Conservation (phyloP, 2,329 filamentous ascomycete genomes). For the Aspergillus niger region DNA sequence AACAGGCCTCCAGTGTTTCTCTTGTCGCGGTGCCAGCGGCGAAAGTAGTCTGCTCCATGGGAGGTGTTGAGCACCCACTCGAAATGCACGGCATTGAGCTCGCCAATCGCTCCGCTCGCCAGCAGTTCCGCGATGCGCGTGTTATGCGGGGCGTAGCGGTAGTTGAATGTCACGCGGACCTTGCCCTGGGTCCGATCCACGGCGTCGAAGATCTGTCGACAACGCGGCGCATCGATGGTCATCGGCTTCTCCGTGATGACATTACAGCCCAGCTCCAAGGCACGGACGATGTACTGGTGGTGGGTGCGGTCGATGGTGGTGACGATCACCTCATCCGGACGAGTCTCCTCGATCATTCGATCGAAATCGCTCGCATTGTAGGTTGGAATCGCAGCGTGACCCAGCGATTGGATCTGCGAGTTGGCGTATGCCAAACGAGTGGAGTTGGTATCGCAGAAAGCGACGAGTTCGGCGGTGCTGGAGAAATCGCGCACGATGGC, state of each 20-base stretch:
- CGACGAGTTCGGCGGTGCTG: slow-evolving; percentile 55
- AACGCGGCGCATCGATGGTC: slow-evolving; percentile 62
- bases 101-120: slow-evolving; percentile 57
- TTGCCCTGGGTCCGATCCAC: slow-evolving; percentile 53
- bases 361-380: slow-evolving; percentile 60
- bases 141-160: slow-evolving; percentile 67
- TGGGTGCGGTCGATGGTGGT: slow-evolving; percentile 66
- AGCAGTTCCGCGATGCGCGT: slow-evolving; percentile 61
- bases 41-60: slow-evolving; percentile 65
- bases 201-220: slow-evolving; percentile 57
- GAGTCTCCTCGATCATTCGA: slow-evolving; percentile 57
- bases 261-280: slow-evolving; percentile 61
- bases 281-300: slow-evolving; percentile 61
- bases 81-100: slow-evolving; percentile 61
- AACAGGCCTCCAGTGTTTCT: slow-evolving; percentile 61
- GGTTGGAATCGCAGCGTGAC: slow-evolving; percentile 54
- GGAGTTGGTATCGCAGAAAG: slow-evolving; percentile 62
- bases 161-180: slow-evolving; percentile 65
- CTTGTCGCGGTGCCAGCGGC: slow-evolving; percentile 65
- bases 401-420: slow-evolving; percentile 36
- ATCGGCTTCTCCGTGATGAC: slow-evolving; percentile 68
- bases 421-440: slow-evolving; percentile 62
- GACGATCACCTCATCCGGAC: slow-evolving; percentile 63
- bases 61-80: slow-evolving; percentile 66
- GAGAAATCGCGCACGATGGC: slow-evolving; percentile 58